Base-by-base conservation (phyloP, 73 alveolate genomes). In the Halteria grandinella region DNA sequence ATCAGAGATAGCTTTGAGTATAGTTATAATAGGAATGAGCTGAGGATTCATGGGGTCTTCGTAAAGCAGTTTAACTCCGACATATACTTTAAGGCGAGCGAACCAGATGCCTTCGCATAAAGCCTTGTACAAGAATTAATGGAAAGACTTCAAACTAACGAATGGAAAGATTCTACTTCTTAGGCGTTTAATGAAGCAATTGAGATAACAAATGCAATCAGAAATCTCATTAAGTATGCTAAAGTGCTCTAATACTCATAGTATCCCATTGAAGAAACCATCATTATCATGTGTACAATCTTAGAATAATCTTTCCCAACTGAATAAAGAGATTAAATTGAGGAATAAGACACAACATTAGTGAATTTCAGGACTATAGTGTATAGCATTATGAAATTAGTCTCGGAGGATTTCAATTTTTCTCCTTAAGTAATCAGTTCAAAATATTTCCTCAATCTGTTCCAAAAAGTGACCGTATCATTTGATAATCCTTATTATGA, bases 21-120 rank as follows among this genome's bases (percentile, higher is more conserved):
- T 24, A 36, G 41, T 18, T 36, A 45, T 1, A 66, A 66, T 25
- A 21, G 29, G n/a, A 66, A 45, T 66, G 80, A 66, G 23, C 36
- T 66, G 14, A 66, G 66, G 47, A 32, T 66, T 18, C 69, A 66
- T 10, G 10, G 53, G 7, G 47, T 66, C 1, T 66, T 66, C 47
- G 80, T 66, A 33, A 66, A 66, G 53, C 41, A 66, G 14, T 66
- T 66, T 25, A 66, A 66, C 32, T 44, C 69, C 6, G 80, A 66
- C 36, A 66, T 66, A 21, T 66, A 66, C 33, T 66, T 29, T 33
- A 66, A 47, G 28, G 55, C 80, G 47, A 11, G 69, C 6, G 80
- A 66, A 27, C 17, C 37, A 7, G 32, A 44, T 44, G 23, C 18
- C 1, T 66, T 66, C 31, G 80, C 47, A 7, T 45, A 41, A 25